These are phyloP conservation scores for Vitis amurensis DNA, from an alignment of 164 flowering plant species.

Conservation along the genomic window DNA sequence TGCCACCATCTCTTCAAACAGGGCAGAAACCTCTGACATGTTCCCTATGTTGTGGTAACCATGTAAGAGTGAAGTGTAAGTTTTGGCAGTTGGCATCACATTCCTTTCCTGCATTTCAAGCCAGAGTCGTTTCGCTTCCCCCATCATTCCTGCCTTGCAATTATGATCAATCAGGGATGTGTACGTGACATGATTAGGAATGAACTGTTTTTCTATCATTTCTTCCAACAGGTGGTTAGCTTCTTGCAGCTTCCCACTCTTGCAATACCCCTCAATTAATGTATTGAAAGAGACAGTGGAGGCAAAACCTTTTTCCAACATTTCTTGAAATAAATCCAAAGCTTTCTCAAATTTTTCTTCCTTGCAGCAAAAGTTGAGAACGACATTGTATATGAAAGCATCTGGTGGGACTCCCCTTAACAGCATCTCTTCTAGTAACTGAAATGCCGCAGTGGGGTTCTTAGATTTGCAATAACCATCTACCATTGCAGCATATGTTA, in stretches of 20 bases:
- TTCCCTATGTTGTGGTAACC: conserved; percentile 44
- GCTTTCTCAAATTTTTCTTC: conserved; percentile 60
- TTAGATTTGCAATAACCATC: conserved; percentile 69
- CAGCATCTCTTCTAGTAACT: conserved; percentile 54
- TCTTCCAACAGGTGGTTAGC: conserved; percentile 39
- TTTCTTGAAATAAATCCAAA: conserved; percentile 46
- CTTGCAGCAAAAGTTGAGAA: conserved; percentile 65
- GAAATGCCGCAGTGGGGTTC: conserved; percentile 54
- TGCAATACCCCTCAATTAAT: conserved; percentile 64
- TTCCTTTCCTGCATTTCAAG: conserved; percentile 52
- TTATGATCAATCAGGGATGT: conserved; percentile 55
- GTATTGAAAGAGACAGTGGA: conserved; percentile 50
- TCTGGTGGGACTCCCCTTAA: conserved; percentile 46
- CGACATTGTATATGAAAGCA: conserved; percentile 52
- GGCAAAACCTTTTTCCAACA: conserved; percentile 51
- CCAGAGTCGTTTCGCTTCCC: conserved; percentile 51
- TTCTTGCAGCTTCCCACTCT: conserved; percentile 41
- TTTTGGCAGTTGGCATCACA: conserved; percentile 47
- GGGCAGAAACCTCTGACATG: conserved; percentile 37
- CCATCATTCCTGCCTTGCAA: conserved; percentile 53
- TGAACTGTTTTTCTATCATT: conserved; percentile 43
- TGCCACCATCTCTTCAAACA: conserved; percentile 56
- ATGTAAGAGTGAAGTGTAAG: conserved; percentile 63
- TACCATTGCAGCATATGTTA: conserved; percentile 63
- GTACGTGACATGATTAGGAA: conserved; percentile 62